phyloP scores from a whole-genome alignment of 1,139 yeast genomes.

The Entelexis paramagnoliae region DNA sequence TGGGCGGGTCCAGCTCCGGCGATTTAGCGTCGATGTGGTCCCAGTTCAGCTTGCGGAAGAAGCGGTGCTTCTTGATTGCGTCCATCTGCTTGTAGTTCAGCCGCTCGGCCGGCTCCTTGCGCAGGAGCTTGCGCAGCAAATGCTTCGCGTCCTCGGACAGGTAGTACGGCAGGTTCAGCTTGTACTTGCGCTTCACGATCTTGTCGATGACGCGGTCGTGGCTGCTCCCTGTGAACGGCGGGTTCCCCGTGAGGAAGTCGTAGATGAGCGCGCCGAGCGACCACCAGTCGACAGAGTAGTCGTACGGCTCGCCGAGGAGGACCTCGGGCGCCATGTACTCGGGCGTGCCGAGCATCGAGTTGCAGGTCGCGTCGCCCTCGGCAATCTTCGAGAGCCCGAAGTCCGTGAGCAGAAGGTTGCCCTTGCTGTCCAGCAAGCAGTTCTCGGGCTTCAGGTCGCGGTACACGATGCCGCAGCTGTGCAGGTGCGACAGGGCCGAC shows the following conservation, averaged over 20 bases:
- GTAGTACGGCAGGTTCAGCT: slow-evolving; percentile 59
- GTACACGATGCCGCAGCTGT: slow-evolving; percentile 73
- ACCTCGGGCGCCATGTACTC: slow-evolving; percentile 98
- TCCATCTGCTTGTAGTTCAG: slow-evolving; percentile 60
- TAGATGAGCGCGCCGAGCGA: slow-evolving; percentile 82
- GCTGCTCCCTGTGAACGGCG: slow-evolving; percentile 88
- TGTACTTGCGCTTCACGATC: slow-evolving; percentile 55
- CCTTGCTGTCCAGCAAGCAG: slow-evolving; percentile 67
- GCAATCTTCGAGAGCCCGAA: slow-evolving; percentile 82
- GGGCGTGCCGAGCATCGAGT: slow-evolving; percentile 83
- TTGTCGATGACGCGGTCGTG: slow-evolving; percentile 74
- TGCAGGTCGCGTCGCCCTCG: slow-evolving; percentile 43
- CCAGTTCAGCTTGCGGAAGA: slow-evolving; percentile 78
- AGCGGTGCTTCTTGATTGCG: slow-evolving; percentile 56
- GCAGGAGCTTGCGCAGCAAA: slow-evolving; percentile 57
- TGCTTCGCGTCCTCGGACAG: slow-evolving; percentile 80
- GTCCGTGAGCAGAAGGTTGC: slow-evolving; percentile 79
- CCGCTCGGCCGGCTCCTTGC: slow-evolving; percentile 65
- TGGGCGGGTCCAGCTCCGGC: slow-evolving; percentile 54
- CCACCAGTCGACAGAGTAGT: slow-evolving; percentile 93
- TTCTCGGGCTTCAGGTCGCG: slow-evolving; percentile 92
- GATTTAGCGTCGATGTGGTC: slow-evolving; percentile 44
- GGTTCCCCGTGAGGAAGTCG: slow-evolving; percentile 82
- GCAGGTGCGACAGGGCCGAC: slow-evolving; percentile 71
- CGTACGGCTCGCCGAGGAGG: slow-evolving; percentile 73